Base-by-base conservation (phyloP, 2,329 filamentous ascomycete species). In the Cryphonectria carpinicola region DNA sequence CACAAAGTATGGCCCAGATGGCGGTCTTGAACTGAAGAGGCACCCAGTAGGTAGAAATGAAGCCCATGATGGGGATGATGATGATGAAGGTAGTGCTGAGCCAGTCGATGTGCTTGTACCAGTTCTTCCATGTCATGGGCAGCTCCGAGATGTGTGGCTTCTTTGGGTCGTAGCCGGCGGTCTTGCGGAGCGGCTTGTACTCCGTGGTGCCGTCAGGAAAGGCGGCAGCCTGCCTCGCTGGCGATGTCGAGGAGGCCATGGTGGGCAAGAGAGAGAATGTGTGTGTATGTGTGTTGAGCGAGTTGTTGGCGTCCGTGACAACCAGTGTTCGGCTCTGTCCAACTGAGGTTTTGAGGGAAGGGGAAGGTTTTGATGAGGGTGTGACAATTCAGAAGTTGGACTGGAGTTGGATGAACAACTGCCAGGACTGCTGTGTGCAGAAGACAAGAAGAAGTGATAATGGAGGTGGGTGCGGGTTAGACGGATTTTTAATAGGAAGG, bases 21-120 rank as follows among this genome's bases (percentile, higher is more conserved):
- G 89, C 87, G 3, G 93, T 97, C 82, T 93, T 89, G 74, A 86
- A 81, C 65, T 89, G 85, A 46, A 95, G 83, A 69, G 93, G 93
- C 62, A 93, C 91, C 91, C 92, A 97, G 82, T 92, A 89, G 66
- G 94, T 87, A 68, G 89, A 87, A 76, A 96, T 82, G 43, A 92
- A 87, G 73, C 94, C 94, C 70, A 88, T 85, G 64, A 95, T 73
- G 58, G 95, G 94, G 62, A 97, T 87, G 75, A 92, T 86, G 74
- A 97, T 81, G 80, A 97, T 95, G 80, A 97, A 88, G 73, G 86
- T 87, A 73, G 93, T 90, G 81, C 97, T 97, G 75, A 97, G 87
- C 94, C 94, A 97, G 87, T 97, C 94, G 85, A 97, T 88, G 80
- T 97, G 94, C 84, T 95, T 92, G 84, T 94, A 90, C 93, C 93